These are phyloP conservation scores for Hibiscus tridactylites DNA, from an alignment of 345 rosid genomes.

Conservation along the genomic window DNA sequence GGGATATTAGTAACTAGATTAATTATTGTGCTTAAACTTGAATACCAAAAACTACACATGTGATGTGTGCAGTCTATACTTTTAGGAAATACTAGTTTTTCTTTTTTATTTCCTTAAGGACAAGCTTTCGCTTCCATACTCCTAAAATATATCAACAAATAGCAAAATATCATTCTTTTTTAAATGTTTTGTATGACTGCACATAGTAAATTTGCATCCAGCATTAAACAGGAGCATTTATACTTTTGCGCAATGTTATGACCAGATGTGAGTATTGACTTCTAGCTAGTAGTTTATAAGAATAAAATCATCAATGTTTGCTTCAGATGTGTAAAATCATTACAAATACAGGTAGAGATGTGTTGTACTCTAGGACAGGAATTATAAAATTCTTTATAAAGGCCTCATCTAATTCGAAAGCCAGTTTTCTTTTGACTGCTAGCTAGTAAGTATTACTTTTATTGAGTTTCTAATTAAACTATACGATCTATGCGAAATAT, in stretches of 20 bases:
- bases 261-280: background rate
- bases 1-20: background rate
- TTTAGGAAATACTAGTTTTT: background rate
- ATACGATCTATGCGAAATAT: slow-evolving; percentile 4
- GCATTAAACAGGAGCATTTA: background rate
- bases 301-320: background rate
- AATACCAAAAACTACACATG: background rate
- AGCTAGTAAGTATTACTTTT: background rate
- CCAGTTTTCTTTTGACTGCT: background rate
- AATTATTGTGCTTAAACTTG: background rate
- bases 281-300: background rate
- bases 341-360: background rate
- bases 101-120: background rate
- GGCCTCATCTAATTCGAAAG: background rate
- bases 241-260: background rate
- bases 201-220: background rate
- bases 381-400: background rate
- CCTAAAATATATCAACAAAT: background rate
- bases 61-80: background rate
- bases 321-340: background rate
- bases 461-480: background rate
- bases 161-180: background rate
- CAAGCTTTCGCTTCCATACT: background rate
- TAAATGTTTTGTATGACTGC: background rate
- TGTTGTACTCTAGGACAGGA: background rate